phyloP scores from a whole-genome alignment of 345 rosid species.

The Populus simonii region DNA sequence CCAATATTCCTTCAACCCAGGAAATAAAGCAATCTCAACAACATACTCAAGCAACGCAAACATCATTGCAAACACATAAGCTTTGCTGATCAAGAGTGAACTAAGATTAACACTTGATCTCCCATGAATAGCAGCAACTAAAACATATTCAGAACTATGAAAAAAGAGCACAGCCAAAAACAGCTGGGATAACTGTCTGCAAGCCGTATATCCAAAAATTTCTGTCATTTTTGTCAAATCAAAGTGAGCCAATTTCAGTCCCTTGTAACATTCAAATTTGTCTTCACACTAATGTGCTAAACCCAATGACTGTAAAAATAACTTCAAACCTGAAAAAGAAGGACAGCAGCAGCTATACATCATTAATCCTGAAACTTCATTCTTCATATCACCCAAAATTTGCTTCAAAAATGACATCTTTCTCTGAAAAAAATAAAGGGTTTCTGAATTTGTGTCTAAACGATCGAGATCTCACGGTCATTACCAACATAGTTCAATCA shows the following conservation, averaged over 20 bases:
- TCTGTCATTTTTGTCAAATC: conserved; percentile 44
- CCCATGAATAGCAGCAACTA: conserved; percentile 53
- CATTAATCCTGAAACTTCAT: conserved; percentile 15
- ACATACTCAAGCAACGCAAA: conserved; percentile 52
- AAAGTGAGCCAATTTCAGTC: not conserved
- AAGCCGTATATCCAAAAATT: conserved; percentile 37
- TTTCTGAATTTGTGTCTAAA: not conserved
- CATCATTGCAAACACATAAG: conserved; percentile 52
- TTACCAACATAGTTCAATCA: not conserved
- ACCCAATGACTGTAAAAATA: not conserved
- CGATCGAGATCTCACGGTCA: not conserved
- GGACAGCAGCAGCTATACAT: conserved; percentile 3
- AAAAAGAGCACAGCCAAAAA: conserved; percentile 50
- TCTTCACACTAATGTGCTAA: not conserved
- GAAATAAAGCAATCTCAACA: conserved; percentile 43
- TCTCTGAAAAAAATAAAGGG: not conserved
- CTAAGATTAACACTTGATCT: conserved; percentile 44
- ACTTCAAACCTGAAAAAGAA: conserved; percentile 39
- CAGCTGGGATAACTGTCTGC: conserved; percentile 57
- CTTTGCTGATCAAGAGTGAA: conserved; percentile 64
- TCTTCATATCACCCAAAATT: conserved; percentile 13
- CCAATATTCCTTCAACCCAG: conserved; percentile 56
- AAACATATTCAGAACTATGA: conserved; percentile 56
- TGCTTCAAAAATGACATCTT: conserved; percentile 15
- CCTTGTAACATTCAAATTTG: not conserved